Base-by-base conservation (phyloP, 2,329 filamentous ascomycete species). In the Claviceps capensis region DNA sequence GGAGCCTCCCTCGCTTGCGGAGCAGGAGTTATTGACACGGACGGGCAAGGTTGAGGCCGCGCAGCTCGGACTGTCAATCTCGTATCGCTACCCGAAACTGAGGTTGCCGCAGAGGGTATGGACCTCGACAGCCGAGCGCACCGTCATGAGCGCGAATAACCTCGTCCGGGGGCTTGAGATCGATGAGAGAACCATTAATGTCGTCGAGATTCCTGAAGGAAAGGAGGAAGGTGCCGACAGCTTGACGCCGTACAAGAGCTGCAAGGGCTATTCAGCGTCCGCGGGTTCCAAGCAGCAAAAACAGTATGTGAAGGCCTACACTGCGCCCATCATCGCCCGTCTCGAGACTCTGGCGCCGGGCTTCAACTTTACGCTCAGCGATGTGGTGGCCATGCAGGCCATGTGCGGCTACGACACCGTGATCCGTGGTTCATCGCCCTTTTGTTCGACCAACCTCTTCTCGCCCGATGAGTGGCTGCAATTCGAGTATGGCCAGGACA, bases 391-490 rank as follows among this genome's bases (percentile, higher is more conserved):
- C 38, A 81, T 84, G 75, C 80, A 83, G 67, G 72, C 82, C 65
- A 65, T 84, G 3, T 84, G 81, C 59, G 80, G 80, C 1, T 83
- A 84, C 60, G 81, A 84, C 63, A 77, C 76, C 0, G 80, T 83
- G 17, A 82, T 83, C 54, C 73, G 73, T 0, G 81, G 81, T 2
- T 74, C 71, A 46, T 83, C 79, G 0, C 74, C 74, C 0, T 83
- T 83, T 62, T 84, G 81, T 65, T 72, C 77, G 50, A 68, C 79
- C 0, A 70, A 75, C 16, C 69, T 82, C 13, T 83, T 84, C 60
- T 69, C 72, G 1, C 72, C 78, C 0, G 74, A 80, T 56, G 80
- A 83, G 55, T 83, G 80, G 81, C 75, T 84, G n/a, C 70, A 70
- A 2, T 84, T 81, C 66, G 81, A 84, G 63, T 84, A 84, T 60